Percentiles rank a stretch among this genome's conserved stretches.
Conservation (phyloP, 2,329 filamentous ascomycete genomes). For the Pseudogymnoascus sp. region DNA sequence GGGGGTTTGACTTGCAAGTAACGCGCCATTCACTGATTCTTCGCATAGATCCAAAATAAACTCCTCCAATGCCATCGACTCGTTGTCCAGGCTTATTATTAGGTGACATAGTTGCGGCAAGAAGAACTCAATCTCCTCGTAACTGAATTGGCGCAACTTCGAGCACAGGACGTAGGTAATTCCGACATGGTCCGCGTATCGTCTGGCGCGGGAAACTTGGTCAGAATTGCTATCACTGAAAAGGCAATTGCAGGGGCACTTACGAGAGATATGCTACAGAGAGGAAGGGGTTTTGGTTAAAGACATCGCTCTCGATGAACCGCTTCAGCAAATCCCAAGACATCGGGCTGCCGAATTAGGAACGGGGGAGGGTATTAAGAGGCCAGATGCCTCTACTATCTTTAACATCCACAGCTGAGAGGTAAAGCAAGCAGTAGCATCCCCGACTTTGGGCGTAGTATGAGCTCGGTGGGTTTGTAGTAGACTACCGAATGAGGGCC, state of each 20-base stretch:
- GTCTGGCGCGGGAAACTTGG: constrained; percentile 40
- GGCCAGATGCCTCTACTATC: constrained; percentile 8
- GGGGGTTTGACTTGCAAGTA: constrained; percentile 53
- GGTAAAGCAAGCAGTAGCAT: constrained; percentile 4
- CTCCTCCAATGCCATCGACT: constrained; percentile 85
- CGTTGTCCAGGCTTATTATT: constrained; percentile 80
- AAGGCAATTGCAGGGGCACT: constrained; percentile 20
- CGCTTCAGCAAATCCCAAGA: constrained; percentile 83
- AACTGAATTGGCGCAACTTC: constrained; percentile 81
- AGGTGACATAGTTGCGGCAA: constrained; percentile 81
- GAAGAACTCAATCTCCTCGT: constrained; percentile 91
- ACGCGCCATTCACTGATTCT: constrained; percentile 75
- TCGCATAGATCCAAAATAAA: constrained; percentile 80
- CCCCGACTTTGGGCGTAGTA: constrained; percentile 6
- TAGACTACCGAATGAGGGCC: not conserved
- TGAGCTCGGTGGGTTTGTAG: constrained; percentile 3
- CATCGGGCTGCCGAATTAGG: constrained; percentile 38
- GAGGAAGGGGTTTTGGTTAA: constrained; percentile 84
- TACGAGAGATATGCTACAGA: constrained; percentile 84
- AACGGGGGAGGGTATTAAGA: not conserved
- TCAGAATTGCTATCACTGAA: constrained; percentile 16
- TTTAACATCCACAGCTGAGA: constrained; percentile 7
- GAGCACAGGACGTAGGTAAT: constrained; percentile 85
- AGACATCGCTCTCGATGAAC: constrained; percentile 89
- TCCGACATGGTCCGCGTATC: constrained; percentile 82